Evolutionary conservation across 202 grass and related monocot genomes (phyloP).

Genomic region (Musa balbisiana): DNA sequence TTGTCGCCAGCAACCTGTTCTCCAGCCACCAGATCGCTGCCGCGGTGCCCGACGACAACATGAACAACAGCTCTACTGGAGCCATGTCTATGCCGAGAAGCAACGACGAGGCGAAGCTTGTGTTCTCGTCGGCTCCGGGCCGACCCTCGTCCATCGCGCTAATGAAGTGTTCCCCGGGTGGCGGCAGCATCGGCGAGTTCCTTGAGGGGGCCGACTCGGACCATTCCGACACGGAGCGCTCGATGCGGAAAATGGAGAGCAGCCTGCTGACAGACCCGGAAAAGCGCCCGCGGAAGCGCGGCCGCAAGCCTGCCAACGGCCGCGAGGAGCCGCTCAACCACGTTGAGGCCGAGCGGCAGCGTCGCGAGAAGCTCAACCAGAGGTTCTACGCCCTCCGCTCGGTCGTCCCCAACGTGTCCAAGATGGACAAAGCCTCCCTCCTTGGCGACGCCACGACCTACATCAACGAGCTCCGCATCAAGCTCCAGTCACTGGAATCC

Average conservation of each 20-base stretch:
- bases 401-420: slow-evolving; percentile 93
- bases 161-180: background rate
- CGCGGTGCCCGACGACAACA: background rate
- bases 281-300: slow-evolving; percentile 83
- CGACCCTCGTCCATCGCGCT: no score
- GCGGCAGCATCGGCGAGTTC: background rate
- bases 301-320: slow-evolving; percentile 78
- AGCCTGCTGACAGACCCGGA: slow-evolving; percentile 22
- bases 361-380: slow-evolving; percentile 94
- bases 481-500: slow-evolving; percentile 41
- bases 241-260: slow-evolving; percentile 5
- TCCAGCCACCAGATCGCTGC: background rate
- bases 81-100: background rate
- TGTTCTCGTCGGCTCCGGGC: background rate
- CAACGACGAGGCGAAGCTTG: background rate
- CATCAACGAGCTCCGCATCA: slow-evolving; percentile 79
- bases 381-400: slow-evolving; percentile 90
- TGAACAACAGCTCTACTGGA: slow-evolving; percentile 1
- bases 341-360: slow-evolving; percentile 91
- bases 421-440: slow-evolving; percentile 99
- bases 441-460: slow-evolving; percentile 87
- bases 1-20: background rate
- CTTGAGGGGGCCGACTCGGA: slow-evolving; percentile 5
- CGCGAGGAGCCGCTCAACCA: slow-evolving; percentile 93
- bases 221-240: slow-evolving; percentile 2